Conservation (phyloP, 805 yeast genomes). For the Metschnikowia colocasiae region DNA sequence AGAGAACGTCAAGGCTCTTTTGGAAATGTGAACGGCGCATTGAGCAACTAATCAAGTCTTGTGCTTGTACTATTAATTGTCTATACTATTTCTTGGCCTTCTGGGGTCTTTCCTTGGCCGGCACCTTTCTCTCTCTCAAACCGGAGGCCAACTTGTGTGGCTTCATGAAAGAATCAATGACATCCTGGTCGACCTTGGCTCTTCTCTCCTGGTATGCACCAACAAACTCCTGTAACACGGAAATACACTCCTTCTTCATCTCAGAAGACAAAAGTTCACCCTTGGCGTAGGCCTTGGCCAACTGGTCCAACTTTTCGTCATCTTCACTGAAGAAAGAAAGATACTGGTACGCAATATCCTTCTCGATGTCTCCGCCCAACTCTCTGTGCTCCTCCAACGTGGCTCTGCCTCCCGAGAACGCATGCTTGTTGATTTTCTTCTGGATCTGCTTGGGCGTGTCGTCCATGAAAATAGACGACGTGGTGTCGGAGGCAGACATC, state of each 20-base stretch:
- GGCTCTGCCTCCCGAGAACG: constrained; percentile 91
- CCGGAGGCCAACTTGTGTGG: constrained; percentile 83
- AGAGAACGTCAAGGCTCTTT: constrained; percentile 20
- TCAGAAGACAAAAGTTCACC: constrained; percentile 92
- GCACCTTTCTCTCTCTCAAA: constrained; percentile 65
- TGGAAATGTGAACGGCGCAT: neutral
- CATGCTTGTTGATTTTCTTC: constrained; percentile 93
- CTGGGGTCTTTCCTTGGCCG: constrained; percentile 51
- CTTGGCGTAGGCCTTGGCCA: constrained; percentile 61
- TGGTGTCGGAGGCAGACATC: constrained; percentile 93
- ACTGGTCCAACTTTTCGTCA: constrained; percentile 66
- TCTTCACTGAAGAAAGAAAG: constrained; percentile 85
- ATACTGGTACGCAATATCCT: constrained; percentile 94
- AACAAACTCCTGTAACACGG: constrained; percentile 74
- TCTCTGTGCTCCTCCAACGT: constrained; percentile 86
- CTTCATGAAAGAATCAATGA: constrained; percentile 68
- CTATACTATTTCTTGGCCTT: constrained; percentile 34
- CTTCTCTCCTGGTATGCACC: constrained; percentile 79
- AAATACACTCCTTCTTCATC: constrained; percentile 83
- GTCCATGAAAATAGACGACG: constrained; percentile 90
- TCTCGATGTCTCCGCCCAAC: constrained; percentile 90
- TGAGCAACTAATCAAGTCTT: neutral
- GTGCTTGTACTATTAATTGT: neutral
- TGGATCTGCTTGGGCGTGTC: constrained; percentile 90
- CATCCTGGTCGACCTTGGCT: constrained; percentile 56